Base-by-base conservation (phyloP, 345 rosid genomes). In the Balakata baccata region DNA sequence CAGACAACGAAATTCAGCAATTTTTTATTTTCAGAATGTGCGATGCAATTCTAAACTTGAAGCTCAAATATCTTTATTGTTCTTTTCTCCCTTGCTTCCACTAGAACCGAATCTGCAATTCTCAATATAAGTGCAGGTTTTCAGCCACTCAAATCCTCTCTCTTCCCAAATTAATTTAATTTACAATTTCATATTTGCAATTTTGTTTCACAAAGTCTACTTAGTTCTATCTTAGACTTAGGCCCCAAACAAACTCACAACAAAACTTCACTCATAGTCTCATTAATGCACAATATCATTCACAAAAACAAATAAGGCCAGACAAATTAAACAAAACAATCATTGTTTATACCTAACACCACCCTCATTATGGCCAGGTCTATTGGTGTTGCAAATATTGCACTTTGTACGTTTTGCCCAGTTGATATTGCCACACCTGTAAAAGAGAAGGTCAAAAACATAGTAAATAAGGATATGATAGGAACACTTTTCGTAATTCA, bases 381-480 rank as follows among this genome's bases (percentile, higher is more conserved):
- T 92, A 68, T 90, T 95, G 46, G 99, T 95, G 85, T 95, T 95
- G 85, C 98, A 93, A 77, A 95, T 88, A 78, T 95, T 93, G 86
- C 99, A 93, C 76, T 95, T 93, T 38, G 79, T 67, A 68, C 98
- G 96, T 85, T 95, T 95, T 74, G 98, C 99, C 99, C 99, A 95
- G 80, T 90, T 95, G 71, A 91, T 91, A 77, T 95, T 92, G 81
- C 88, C 99, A 81, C 99, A 95, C 97, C 98, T 95, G 88, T 64
- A 67, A 78, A 22, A 51, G 9, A 6, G 46, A 18, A 66, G 43
- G 37, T 65, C 50, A 22, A 71, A 3, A 78, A 62, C 11, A 13
- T 38, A 22, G 17, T 6, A 20, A 13, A 34, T 37, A 46, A 17
- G 22, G 17, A 17, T 6, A 54, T 63, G 7, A 65, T 43, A 20